Base-by-base conservation (phyloP, 345 rosid species). In the Corchorus capsularis region DNA sequence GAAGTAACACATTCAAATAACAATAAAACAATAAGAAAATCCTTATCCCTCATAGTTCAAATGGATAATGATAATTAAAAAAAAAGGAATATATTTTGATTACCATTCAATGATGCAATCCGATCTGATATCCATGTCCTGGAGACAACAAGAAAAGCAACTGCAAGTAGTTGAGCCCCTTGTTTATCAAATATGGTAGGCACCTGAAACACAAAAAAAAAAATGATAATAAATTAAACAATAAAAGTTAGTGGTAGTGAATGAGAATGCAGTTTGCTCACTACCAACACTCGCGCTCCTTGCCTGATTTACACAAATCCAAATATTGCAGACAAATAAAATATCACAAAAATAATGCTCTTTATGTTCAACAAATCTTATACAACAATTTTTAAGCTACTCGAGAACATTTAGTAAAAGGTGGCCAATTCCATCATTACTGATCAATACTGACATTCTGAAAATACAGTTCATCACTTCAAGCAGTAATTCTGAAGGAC, bases 51-150 rank as follows among this genome's bases (percentile, higher is more conserved):
- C 37, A 77, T 57, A 71, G 55, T 39, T 71, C 19, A 45, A 62
- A 39, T 39, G 43, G 4, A 39, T 39, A 4, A 39, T 39, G 6
- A 6, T 4, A 6, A 45, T 76, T 17, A 17, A 63, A 86, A 65
- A 32, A 63, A 19, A 10, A 49, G 59, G 41, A 57, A 69, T 15
- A 50, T 41, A 73, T 35, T 81, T 62, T 43, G 10, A 64, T 15
- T 84, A 96, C 98, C 98, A 82, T 96, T 96, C 77, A 96, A 85
- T 64, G 97, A 91, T 78, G 99, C 99, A 78, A 96, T 96, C 69
- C 98, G 86, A 84, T 96, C 99, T 11, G 99, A 92, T 71, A 94
- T 85, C 94, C 90, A 86, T 71, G 99, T 96, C 90, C 97, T 89
- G 27, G 97, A 91, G 77, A 94, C 82, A 55, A 96, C 98, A 79